Base-by-base conservation (phyloP, 2,329 filamentous ascomycete species). In the Alternaria metachromatica region DNA sequence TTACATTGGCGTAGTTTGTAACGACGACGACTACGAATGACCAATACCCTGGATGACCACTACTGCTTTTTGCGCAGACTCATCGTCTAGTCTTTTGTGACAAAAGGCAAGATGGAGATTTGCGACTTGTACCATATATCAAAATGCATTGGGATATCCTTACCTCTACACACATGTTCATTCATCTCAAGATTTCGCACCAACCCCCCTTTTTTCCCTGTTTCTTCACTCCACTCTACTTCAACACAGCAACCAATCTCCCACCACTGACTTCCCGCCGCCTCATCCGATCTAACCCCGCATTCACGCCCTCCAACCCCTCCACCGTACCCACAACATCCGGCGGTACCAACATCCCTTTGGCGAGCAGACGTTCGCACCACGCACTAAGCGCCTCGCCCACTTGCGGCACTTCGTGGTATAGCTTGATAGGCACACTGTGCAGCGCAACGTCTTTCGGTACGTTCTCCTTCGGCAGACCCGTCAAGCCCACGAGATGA, bases 351-450 rank as follows among this genome's bases (percentile, higher is more conserved):
- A 94, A 71, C 0, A 83, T 74, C 0, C 84, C 82, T 0, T 83
- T 80, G 9, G 84, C 81, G 7, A 94, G 77, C n/a, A 94, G 77
- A 23, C 83, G 80, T 75, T 93, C 91, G 25, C 93, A 80, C 91
- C 91, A 94, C 2, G 81, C 75, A 12, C 88, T 88, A 58, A 93
- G 75, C 0, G 83, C 83, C 65, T 89, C 86, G 0, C 92, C 92
- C 0, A 93, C 82, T 2, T 83, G 82, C 0, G 88, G 86, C 0
- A 89, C 84, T 62, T 90, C 88, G 72, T 94, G 92, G 72, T 92
- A 94, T 5, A 92, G 72, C 77, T 94, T 94, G 65, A 94, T 92
- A 0, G 91, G 91, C 0, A 94, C 89, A 0, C 84, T 87, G 72
- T 93, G 90, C 60, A 88, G 85, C 6, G 82, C 75, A 0, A 88